A percentile compares a stretch with the other conserved stretches of the same genome.
Conservation (phyloP, 768 basidiomycete species). For the Pholiota molesta region DNA sequence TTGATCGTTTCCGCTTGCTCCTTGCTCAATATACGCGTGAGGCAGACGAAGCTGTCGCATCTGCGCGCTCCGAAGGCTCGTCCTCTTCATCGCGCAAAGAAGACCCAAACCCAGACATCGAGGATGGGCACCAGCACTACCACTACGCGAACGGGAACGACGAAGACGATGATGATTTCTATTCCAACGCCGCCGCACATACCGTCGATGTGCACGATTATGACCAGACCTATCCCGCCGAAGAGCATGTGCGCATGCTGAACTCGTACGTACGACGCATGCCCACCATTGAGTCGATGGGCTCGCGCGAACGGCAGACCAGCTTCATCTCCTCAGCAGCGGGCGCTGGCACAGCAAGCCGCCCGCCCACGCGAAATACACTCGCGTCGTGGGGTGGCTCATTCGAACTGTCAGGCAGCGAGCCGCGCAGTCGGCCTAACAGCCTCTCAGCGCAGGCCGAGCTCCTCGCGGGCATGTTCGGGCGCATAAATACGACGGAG, state of each 20-base stretch:
- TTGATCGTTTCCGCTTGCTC: constrained; percentile 53
- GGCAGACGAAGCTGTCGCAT: constrained; percentile 50
- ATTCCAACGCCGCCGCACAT: constrained; percentile 18
- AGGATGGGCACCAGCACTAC: constrained; percentile 17
- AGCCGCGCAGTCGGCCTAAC: constrained; percentile 37
- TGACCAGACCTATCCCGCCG: constrained; percentile 39
- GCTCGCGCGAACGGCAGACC: constrained; percentile 58
- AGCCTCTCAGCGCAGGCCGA: constrained; percentile 37
- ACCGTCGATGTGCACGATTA: constrained; percentile 36
- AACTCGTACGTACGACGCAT: constrained; percentile 70
- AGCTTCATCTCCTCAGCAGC: constrained; percentile 26
- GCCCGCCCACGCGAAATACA: constrained; percentile 42
- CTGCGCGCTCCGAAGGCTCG: constrained; percentile 34
- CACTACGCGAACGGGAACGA: constrained; percentile 26
- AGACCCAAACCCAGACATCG: constrained; percentile 14
- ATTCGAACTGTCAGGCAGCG: constrained; percentile 28
- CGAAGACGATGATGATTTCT: constrained; percentile 32
- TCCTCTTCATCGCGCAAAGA: constrained; percentile 10
- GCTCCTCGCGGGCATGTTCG: constrained; percentile 27
- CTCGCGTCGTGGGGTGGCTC: constrained; percentile 30
- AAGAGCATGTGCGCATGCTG: constrained; percentile 60
- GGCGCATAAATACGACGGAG: constrained; percentile 22
- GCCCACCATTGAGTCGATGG: constrained; percentile 81
- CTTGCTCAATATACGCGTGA: constrained; percentile 54
- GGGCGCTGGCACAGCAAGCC: constrained; percentile 25